These are phyloP conservation scores for Elsinoe ampelina DNA, from an alignment of 2,329 filamentous ascomycete genomes.

Conservation along the genomic window DNA sequence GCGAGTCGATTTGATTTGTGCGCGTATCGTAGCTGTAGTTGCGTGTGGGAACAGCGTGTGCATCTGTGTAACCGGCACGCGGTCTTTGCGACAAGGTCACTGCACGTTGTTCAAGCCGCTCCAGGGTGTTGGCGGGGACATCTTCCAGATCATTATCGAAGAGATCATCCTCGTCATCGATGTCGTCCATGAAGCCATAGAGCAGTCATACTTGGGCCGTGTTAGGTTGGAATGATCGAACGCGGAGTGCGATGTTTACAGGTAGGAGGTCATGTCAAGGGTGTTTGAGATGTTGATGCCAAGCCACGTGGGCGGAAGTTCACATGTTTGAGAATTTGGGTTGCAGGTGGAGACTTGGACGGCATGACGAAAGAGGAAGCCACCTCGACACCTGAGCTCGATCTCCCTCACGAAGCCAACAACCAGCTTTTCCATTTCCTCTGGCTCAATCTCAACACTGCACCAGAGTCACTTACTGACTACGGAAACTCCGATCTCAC, in stretches of 20 bases:
- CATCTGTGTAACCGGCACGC: neutral
- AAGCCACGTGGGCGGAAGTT: constrained; percentile 2
- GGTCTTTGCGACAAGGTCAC: neutral
- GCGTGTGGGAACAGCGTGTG: neutral
- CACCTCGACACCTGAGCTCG: neutral
- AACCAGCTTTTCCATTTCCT: constrained; percentile 8
- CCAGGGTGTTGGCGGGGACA: constrained; percentile 36
- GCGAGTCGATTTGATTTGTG: neutral
- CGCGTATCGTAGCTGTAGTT: neutral
- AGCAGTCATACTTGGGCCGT: neutral
- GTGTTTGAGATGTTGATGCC: neutral
- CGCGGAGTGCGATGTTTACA: too few species aligned
- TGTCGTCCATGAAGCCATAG: constrained; percentile 21
- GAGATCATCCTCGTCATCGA: constrained; percentile 37
- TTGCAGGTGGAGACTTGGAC: neutral
- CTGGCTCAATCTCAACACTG: neutral
- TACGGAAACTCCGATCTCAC: neutral
- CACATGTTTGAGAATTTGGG: neutral
- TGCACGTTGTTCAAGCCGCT: constrained; percentile 37
- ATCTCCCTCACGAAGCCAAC: neutral
- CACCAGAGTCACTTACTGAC: neutral
- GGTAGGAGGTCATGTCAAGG: neutral
- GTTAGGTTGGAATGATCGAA: too few species aligned
- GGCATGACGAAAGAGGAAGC: constrained; percentile 14
- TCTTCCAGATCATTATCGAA: constrained; percentile 38